Base-by-base conservation (phyloP, 2,329 filamentous ascomycete genomes). In the Diaporthe sp. region DNA sequence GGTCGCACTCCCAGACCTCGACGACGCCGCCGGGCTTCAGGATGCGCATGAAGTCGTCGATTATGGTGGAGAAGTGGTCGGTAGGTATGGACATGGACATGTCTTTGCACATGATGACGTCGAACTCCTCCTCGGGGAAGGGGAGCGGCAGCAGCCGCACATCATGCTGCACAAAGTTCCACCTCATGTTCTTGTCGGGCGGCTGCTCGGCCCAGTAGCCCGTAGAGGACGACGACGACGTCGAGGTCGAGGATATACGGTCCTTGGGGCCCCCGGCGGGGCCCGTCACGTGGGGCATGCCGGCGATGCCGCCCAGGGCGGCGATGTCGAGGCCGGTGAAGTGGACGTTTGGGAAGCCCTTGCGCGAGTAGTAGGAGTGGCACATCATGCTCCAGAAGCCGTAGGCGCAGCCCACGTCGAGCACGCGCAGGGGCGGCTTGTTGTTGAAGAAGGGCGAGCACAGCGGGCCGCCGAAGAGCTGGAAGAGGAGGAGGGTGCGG, bases 321-420 rank as follows among this genome's bases (percentile, higher is more conserved):
- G 94, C 93, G 72, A 97, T 91, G 81, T 98, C 95, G 53, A 98
- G 84, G 1, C 95, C 96, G 0, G 93, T 94, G 81, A 97, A 98
- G 7, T 91, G 90, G 30, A 97, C 92, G 75, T 92, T 88, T 6
- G 88, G 84, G 80, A 93, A 89, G 19, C 94, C 94, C 72, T 90
- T 87, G 65, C 90, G 88, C 73, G 89, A 88, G 80, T 96, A 94
- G 83, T 94, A 93, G 47, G 94, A 91, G 82, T 97, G 93, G 82
- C 94, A 97, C 86, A 95, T 92, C 83, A 94, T 93, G 78, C 94
- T 96, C 96, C 96, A 98, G 81, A 97, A 94, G 32, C 92, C 96
- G 27, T 93, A 93, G 25, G 96, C 96, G 82, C 96, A 98, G 39
- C 92, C 95, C 44, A 98, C 84, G 80, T 98, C 96, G 32, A 98